Base-by-base conservation (phyloP, 176 grass and related monocot genomes). In the Tuctoria greenei region DNA sequence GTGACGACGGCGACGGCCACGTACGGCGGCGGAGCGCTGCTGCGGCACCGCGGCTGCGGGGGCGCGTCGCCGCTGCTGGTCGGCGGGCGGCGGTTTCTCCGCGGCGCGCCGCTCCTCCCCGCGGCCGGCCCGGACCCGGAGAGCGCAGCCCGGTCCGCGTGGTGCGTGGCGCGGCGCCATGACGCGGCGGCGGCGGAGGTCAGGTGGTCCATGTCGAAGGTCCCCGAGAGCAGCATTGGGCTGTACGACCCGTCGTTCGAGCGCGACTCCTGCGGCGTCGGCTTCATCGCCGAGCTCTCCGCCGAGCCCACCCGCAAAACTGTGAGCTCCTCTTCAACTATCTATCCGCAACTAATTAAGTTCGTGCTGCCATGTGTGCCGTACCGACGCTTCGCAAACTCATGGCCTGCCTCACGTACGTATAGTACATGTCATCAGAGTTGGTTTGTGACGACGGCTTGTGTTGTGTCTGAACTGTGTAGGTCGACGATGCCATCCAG, bases 241-340 rank as follows among this genome's bases (percentile, higher is more conserved):
- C 85, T 92, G 36, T 92, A 92, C 46, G 37, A 88, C 60, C 86
- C 90, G 9, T 79, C 90, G 5, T 72, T 80, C 10, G 90, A 92
- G 25, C 84, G 77, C n/a, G 86, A 92, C 60, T 88, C 90, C 7
- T 92, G 90, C 38, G 90, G 90, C 37, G 86, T 92, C 18, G 90
- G 82, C 34, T 88, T 92, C 43, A 68, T 92, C 24, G 82, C 86
- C 1, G 86, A 88, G 36, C 74, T 92, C 42, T 86, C 86, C 10
- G 86, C 47, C 5, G 47, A 80, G 28, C 75, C 58, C 69, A 82
- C 38, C 64, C 74, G 86, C 78, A 76, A 88, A 75, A 91, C 85
- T 0, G 85, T 91, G 40, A 81, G 84, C 5, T 20, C 17, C 8
- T n/a, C n/a, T n/a, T n/a, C n/a, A n/a, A n/a, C n/a, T 47, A 47